Percentiles rank a stretch among this genome's conserved stretches.
Conservation (phyloP, 2,329 filamentous ascomycete species). For the Colletotrichum kahawae region DNA sequence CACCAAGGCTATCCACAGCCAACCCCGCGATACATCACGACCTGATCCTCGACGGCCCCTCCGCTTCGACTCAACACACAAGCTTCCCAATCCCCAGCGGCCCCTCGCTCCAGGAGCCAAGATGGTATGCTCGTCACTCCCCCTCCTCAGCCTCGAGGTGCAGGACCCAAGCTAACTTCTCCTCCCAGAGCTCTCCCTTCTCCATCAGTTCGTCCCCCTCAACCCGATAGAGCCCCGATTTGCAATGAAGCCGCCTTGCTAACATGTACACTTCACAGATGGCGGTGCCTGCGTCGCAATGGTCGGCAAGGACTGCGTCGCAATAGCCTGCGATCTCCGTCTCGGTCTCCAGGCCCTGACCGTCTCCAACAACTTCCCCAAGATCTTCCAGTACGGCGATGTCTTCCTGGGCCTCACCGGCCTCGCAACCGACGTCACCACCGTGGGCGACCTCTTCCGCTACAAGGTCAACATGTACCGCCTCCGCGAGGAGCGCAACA, state of each 20-base stretch:
- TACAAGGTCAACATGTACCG: slow-evolving; percentile 99
- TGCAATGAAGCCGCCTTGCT: slow-evolving; percentile 20
- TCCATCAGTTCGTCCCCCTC: slow-evolving; percentile 77
- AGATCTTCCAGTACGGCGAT: slow-evolving; percentile 97
- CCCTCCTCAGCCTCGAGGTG: slow-evolving; percentile 13
- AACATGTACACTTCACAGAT: slow-evolving; percentile 46
- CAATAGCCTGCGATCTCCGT: slow-evolving; percentile 98
- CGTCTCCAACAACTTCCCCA: slow-evolving; percentile 99
- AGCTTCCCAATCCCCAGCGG: background rate
- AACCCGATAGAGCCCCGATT: slow-evolving; percentile 3
- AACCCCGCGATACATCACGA: slow-evolving; percentile 1
- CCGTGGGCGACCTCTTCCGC: slow-evolving; percentile 95
- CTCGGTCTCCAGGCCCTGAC: slow-evolving; percentile 96
- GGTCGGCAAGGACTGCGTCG: slow-evolving; percentile 99
- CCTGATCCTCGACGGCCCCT: background rate
- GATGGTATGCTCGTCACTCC: slow-evolving; percentile 22
- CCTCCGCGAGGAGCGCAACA: slow-evolving; percentile 95
- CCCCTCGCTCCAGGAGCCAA: slow-evolving; percentile 25
- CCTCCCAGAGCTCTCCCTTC: slow-evolving; percentile 81
- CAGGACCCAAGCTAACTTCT: slow-evolving; percentile 37
- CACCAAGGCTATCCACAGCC: slow-evolving; percentile 4
- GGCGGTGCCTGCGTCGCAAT: slow-evolving; percentile 97
- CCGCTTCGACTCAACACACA: background rate
- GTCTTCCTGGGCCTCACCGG: slow-evolving; percentile 96
- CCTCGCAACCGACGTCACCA: slow-evolving; percentile 93